Evolutionary conservation across 1,284 basidiomycete species (phyloP), one percentile per base, ranked within the genome.

Genomic region (Neonothopanus nambi): DNA sequence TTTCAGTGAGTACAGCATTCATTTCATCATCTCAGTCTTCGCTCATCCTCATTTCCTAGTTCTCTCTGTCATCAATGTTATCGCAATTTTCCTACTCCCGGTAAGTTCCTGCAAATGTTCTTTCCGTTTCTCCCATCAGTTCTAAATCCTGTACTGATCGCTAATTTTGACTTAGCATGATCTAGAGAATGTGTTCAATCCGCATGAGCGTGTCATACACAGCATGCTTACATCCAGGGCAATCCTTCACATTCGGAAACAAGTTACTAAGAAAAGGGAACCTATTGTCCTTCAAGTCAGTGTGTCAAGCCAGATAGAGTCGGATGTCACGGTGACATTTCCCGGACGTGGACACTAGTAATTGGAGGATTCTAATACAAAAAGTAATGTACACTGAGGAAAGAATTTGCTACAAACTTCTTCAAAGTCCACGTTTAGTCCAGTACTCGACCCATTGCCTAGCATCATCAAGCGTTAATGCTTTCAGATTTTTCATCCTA

Each of bases 391-490:
- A n/a, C n/a, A n/a, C n/a, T n/a, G n/a, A n/a, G n/a, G n/a, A n/a
- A n/a, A n/a, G n/a, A n/a, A 33, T 33, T 11, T 33, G 9, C 4
- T 33, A 33, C 8, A 33, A 2, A 33, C 13, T 28, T 33, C 9
- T 33, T 13, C 43, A 51, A 7, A 51, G 23, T 18, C 49, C 49
- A 26, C 37, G 21, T 28, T 13, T 43, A 7, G 26, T 61, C 69
- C 67, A 67, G 49, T 68, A 67, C 23, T 51, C 59, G 11, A 68
- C 56, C 67, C 66, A 69, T 23, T 51, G 43, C 12, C 49, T 46
- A 18, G 54, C 62, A 52, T 69, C 65, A 18, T 55, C 53, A 11
- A 38, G 15, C 5, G 55, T 48, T 28, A 70, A 51, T 12, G 58
- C 41, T 15, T 40, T 48, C n/a, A 67, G 37, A 2, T 51, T 51